Evolutionary conservation across 495 filamentous ascomycete genomes (phyloP), one percentile per base, ranked within the genome.

Genomic region (Choiromyces venosus): DNA sequence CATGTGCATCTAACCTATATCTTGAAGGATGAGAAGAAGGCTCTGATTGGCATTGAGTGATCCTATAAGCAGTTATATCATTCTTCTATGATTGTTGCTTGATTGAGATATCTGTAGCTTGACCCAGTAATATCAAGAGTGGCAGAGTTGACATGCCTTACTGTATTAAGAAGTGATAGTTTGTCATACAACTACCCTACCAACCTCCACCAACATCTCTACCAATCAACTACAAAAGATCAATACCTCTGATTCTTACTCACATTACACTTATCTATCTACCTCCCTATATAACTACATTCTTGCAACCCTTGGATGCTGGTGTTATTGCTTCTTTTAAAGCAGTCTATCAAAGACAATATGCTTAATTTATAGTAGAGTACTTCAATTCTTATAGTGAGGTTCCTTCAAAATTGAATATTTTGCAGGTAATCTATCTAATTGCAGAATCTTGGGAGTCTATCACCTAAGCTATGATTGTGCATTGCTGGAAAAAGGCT

Each of bases 151-250:
- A n/a, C n/a, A n/a, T n/a, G n/a, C n/a, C n/a, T n/a, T n/a, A n/a
- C n/a, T n/a, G n/a, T n/a, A n/a, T n/a, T n/a, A n/a, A n/a, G n/a
- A n/a, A n/a, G n/a, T n/a, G n/a, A n/a, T n/a, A n/a, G n/a, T n/a
- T n/a, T n/a, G n/a, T n/a, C n/a, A n/a, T n/a, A n/a, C n/a, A n/a
- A n/a, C n/a, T n/a, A 61, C 78, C 80, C 25, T 76, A 78, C 21
- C 75, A 83, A 71, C 35, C 78, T 29, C 44, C 39, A 38, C 78
- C 73, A 19, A 2, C 66, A 67, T 42, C 72, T 3, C 66, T 52
- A 16, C 71, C 71, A 9, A 0, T 61, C 25, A 68, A 68, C 8
- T 68, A 56, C 25, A 10, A 1, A n/a, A 66, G 71, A 0, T 66
- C 71, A 14, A 52, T 73, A 1, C 72, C 81, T 33, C 73, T 75